phyloP scores from a whole-genome alignment of 1,284 basidiomycete species.

The Ustilago lituana region DNA sequence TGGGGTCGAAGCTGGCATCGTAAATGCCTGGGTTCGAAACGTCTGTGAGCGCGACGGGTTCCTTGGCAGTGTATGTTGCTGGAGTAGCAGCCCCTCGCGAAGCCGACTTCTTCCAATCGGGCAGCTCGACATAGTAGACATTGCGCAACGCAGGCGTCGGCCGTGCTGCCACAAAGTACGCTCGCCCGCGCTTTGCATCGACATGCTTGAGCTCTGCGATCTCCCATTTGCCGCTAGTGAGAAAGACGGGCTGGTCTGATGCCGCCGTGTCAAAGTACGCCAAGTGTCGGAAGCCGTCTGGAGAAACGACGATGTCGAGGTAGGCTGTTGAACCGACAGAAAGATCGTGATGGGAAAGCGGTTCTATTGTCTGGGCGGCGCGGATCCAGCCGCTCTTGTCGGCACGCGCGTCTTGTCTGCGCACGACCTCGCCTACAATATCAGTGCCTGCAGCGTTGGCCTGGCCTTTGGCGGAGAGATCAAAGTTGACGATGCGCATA shows the following conservation, averaged over 20 bases:
- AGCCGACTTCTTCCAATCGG: constrained; percentile 28
- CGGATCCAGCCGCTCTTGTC: constrained; percentile 91
- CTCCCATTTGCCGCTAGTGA: constrained; percentile 90
- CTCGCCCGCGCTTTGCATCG: constrained; percentile 75
- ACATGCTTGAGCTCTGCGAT: constrained; percentile 80
- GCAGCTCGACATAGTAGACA: constrained; percentile 72
- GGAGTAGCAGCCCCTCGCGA: constrained; percentile 65
- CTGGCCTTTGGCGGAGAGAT: constrained; percentile 8
- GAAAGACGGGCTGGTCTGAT: constrained; percentile 68
- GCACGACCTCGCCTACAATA: constrained; percentile 55
- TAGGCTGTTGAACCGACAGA: constrained; percentile 44
- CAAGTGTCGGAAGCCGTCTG: constrained; percentile 53
- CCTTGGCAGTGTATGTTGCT: constrained; percentile 73
- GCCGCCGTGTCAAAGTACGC: constrained; percentile 48
- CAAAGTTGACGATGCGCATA: constrained; percentile 51
- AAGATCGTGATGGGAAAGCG: constrained; percentile 42
- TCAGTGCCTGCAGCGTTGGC: constrained; percentile 24
- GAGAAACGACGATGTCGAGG: constrained; percentile 50
- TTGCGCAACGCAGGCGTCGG: constrained; percentile 84
- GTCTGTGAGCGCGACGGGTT: constrained; percentile 77
- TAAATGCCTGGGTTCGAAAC: constrained; percentile 74
- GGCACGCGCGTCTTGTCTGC: constrained; percentile 78
- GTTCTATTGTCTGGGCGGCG: constrained; percentile 41
- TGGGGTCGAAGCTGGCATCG: constrained; percentile 66
- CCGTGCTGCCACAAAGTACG: constrained; percentile 88